Conservation (phyloP, 2,329 filamentous ascomycete species). For the Hypoxylon rubiginosum region DNA sequence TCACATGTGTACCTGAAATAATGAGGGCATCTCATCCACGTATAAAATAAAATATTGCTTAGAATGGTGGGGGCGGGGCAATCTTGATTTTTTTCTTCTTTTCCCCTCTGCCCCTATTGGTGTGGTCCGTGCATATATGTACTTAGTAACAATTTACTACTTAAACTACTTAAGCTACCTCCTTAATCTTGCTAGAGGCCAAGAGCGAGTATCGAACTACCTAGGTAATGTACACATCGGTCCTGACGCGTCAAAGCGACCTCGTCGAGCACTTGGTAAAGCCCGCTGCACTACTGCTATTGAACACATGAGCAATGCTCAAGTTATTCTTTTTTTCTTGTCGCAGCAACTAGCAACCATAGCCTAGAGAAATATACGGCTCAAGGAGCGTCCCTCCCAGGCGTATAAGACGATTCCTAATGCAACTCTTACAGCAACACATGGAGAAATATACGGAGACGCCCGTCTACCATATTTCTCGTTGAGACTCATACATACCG, state of each 20-base stretch:
- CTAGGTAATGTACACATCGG: background rate
- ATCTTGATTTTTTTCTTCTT: slow-evolving; percentile 25
- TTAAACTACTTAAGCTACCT: background rate
- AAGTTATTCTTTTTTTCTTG: background rate
- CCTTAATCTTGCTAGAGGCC: too few relatives aligned
- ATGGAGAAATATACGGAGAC: background rate
- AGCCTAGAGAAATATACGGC: background rate
- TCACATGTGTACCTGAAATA: background rate
- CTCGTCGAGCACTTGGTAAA: background rate
- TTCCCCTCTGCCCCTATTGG: background rate
- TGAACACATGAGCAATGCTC: background rate
- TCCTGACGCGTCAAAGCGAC: background rate
- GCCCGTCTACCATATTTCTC: slow-evolving; percentile 5
- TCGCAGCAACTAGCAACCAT: background rate
- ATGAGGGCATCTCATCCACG: background rate
- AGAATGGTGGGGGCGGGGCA: slow-evolving; percentile 47
- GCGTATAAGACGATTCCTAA: background rate
- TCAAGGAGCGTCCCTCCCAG: background rate
- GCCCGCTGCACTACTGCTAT: too few relatives aligned
- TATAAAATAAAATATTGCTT: slow-evolving; percentile 2
- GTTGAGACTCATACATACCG: slow-evolving; percentile 7
- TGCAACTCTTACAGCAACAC: slow-evolving; percentile 1
- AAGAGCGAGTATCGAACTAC: background rate
- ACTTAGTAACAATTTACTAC: background rate
- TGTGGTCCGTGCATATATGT: slow-evolving; percentile 8